Conservation (phyloP, 2,329 filamentous ascomycete species). For the Venturia asperata region DNA sequence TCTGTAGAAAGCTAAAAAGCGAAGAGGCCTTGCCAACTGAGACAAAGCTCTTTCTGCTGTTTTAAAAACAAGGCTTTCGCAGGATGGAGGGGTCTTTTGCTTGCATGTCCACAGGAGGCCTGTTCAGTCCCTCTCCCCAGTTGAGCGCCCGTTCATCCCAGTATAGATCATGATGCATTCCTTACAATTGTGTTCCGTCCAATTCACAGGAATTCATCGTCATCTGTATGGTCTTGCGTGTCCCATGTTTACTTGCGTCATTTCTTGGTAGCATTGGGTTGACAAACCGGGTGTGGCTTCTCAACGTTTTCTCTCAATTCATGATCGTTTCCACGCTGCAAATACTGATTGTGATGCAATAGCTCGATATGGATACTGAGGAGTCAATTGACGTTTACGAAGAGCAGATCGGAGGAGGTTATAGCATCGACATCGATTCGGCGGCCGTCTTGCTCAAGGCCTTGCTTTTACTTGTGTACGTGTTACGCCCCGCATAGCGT, state of each 20-base stretch:
- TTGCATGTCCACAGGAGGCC: not conserved
- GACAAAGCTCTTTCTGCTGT: not conserved
- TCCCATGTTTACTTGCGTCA: not conserved
- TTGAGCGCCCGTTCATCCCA: not conserved
- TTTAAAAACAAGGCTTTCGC: not conserved
- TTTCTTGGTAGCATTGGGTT: not conserved
- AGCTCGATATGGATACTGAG: slow-evolving; percentile 1
- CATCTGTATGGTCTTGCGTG: not conserved
- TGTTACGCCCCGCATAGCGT: not conserved
- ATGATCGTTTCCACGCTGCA: not conserved
- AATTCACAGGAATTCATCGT: not conserved
- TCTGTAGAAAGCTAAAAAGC: not conserved
- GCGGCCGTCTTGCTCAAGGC: not conserved
- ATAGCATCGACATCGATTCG: not conserved
- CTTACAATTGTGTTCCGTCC: not conserved
- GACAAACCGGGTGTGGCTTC: not conserved
- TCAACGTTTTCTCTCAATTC: not conserved
- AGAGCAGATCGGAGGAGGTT: slow-evolving; percentile 12
- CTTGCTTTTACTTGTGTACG: not conserved
- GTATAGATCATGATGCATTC: not conserved
- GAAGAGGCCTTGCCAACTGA: not conserved
- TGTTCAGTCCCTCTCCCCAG: not conserved
- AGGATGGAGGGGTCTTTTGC: not conserved
- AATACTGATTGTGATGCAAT: not conserved
- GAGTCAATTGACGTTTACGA: slow-evolving; percentile 13